phyloP scores from a whole-genome alignment of 441 rosid species.

The Manihot esculenta region DNA sequence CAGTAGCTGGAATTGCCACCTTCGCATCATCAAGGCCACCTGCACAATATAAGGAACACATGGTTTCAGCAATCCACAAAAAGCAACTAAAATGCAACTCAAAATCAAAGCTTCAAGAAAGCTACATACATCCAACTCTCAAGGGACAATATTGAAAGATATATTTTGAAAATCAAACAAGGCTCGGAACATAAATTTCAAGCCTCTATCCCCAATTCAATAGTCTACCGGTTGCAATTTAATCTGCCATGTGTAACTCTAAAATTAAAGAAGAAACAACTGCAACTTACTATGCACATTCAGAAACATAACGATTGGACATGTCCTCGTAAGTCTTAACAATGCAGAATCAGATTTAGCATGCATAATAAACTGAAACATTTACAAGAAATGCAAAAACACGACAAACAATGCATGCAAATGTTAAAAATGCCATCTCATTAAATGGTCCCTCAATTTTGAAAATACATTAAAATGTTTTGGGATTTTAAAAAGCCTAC shows the following conservation, averaged over 20 bases:
- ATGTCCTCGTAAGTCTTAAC: background rate
- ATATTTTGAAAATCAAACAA: background rate
- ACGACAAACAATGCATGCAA: background rate
- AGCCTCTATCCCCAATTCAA: background rate
- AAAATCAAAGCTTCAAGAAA: background rate
- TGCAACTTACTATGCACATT: background rate
- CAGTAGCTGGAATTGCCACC: slow-evolving; percentile 69
- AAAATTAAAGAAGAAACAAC: background rate
- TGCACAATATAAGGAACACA: slow-evolving; percentile 28
- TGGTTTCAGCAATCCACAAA: background rate
- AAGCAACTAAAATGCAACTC: background rate
- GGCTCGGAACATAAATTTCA: background rate
- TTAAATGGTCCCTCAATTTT: too few relatives aligned
- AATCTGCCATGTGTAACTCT: background rate
- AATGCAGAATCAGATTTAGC: background rate
- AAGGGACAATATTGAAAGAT: background rate
- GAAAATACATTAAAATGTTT: too few relatives aligned
- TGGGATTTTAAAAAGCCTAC: too few relatives aligned
- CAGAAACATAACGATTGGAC: background rate
- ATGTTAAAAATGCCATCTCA: too few relatives aligned
- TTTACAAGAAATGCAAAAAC: background rate
- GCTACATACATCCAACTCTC: background rate
- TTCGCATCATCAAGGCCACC: slow-evolving; percentile 97
- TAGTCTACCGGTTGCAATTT: background rate
- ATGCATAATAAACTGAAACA: background rate